A percentile compares a stretch with the other conserved stretches of the same genome.
Conservation (phyloP, 768 basidiomycete genomes). For the Trametes punicea region DNA sequence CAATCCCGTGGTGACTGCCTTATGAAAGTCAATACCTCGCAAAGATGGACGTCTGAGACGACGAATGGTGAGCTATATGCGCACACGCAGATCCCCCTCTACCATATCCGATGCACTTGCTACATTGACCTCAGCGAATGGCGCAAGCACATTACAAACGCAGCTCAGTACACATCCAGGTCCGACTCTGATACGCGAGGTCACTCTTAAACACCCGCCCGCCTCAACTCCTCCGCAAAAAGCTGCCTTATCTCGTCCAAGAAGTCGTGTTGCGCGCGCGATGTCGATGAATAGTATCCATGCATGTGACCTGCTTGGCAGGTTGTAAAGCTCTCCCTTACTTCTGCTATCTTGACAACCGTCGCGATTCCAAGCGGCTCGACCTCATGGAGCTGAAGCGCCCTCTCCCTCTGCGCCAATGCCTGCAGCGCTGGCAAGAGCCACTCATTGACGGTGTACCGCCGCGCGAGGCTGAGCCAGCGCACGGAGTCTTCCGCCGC, state of each 20-base stretch:
- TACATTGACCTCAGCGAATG: no score
- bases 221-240: background rate
- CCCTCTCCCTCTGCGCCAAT: background rate
- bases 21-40: no score
- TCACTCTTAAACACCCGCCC: no score
- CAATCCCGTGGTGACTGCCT: no score
- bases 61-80: no score
- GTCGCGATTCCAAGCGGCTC: constrained; percentile 8
- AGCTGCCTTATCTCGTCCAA: background rate
- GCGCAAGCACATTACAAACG: no score
- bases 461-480: constrained; percentile 18
- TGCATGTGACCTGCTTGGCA: background rate
- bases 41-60: no score
- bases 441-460: constrained; percentile 23
- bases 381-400: constrained; percentile 5
- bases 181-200: no score
- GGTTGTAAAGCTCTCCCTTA: constrained; percentile 4
- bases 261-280: background rate
- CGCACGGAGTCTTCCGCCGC: constrained; percentile 12
- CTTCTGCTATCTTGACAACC: constrained; percentile 6
- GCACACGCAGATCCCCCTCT: no score
- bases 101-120: no score
- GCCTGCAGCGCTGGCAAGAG: constrained; percentile 18
- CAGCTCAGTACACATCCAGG: no score
- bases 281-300: background rate